Evolutionary conservation across 176 grass and related monocot species (phyloP).

Genomic region (Chrysopogon serrulatus): DNA sequence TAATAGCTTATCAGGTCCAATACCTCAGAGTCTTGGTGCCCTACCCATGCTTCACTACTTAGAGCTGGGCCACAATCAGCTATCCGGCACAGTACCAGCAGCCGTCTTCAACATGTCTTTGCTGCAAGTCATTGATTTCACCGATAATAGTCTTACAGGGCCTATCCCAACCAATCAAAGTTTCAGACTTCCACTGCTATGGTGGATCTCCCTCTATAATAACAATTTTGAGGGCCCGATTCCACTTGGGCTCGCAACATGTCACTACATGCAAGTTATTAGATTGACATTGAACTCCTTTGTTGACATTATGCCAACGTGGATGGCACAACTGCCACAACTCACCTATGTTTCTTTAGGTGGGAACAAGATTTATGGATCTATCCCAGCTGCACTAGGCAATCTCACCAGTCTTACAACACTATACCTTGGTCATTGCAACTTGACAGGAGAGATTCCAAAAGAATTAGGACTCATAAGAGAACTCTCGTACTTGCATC

Average conservation of each 20-base stretch:
- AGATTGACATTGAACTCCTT: background rate
- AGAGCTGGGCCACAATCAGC: background rate
- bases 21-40: background rate
- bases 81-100: background rate
- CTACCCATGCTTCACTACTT: background rate
- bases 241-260: background rate
- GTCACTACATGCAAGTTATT: background rate
- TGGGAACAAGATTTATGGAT: background rate
- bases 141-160: background rate
- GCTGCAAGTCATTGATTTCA: background rate
- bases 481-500: background rate
- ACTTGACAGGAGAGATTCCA: background rate
- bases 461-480: background rate
- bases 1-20: no score
- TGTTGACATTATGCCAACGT: background rate
- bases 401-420: background rate
- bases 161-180: background rate
- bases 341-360: background rate
- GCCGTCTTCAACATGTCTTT: conserved; percentile 4
- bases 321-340: background rate
- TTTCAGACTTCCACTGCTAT: background rate
- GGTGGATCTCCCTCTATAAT: background rate
- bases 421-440: background rate
- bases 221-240: background rate
- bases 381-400: background rate